These are phyloP conservation scores for Phytophthora sojae DNA, from an alignment of 352 stramenopile species.

Conservation along the genomic window DNA sequence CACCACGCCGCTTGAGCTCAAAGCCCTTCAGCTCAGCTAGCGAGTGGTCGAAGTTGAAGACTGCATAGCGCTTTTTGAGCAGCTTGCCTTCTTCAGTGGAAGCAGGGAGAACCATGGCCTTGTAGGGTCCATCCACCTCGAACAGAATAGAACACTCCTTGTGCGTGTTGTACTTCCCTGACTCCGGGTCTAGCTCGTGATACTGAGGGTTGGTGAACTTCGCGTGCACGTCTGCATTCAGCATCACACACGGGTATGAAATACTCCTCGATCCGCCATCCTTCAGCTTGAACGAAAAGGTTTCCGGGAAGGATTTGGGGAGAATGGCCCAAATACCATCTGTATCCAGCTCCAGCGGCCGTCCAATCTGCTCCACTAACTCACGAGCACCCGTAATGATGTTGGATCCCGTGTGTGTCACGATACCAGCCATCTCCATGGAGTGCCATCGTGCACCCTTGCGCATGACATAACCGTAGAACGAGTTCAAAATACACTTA, in stretches of 20 bases:
- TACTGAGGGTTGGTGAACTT: conserved; percentile 99
- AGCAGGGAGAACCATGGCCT: conserved; percentile 98
- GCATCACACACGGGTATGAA: conserved; percentile 99
- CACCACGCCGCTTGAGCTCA: conserved; percentile 98
- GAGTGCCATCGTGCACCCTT: conserved; percentile 98
- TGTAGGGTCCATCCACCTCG: conserved; percentile 99
- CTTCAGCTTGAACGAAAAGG: conserved; percentile 93
- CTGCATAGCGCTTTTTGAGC: conserved; percentile 98
- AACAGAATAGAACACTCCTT: conserved; percentile 99
- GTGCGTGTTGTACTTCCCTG: conserved; percentile 92
- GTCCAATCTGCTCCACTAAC: conserved; percentile 95
- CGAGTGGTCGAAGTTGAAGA: conserved; percentile 88
- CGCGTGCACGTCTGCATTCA: conserved; percentile 98
- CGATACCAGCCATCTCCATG: conserved; percentile 99
- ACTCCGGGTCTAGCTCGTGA: conserved; percentile 62
- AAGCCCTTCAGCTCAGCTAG: conserved; percentile 93
- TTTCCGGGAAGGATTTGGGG: conserved; percentile 97
- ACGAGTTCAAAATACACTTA: conserved; percentile 99
- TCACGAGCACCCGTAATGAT: conserved; percentile 97
- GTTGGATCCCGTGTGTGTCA: conserved; percentile 98
- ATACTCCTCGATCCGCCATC: conserved; percentile 87
- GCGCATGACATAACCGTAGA: conserved; percentile 99
- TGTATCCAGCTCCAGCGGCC: conserved; percentile 98
- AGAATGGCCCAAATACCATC: conserved; percentile 99
- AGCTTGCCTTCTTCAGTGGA: conserved; percentile 98